Evolutionary conservation across 305 asterid species (phyloP).

Genomic region (Fraxinus ornus): DNA sequence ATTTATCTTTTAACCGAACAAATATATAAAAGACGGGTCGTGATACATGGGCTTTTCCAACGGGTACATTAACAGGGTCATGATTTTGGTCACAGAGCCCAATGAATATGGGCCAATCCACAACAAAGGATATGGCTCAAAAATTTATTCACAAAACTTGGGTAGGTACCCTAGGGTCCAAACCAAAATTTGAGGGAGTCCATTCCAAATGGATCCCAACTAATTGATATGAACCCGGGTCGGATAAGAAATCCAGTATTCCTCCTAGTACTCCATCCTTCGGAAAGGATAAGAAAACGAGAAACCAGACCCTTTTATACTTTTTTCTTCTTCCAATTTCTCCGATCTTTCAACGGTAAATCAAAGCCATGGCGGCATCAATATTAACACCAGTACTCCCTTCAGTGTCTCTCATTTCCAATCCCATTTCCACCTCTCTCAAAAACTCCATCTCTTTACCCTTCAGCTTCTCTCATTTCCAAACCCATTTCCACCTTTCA

Average conservation of each 20-base stretch:
- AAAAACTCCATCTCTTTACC: slow-evolving; percentile 44
- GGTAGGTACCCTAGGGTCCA: no score
- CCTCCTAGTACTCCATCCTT: background rate
- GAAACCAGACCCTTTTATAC: slow-evolving; percentile 1
- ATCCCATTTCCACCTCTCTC: slow-evolving; percentile 33
- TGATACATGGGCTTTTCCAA: background rate
- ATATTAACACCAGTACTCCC: slow-evolving; percentile 68
- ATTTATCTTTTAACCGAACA: background rate
- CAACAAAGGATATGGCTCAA: background rate
- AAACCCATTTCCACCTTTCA: no score
- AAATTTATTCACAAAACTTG: background rate
- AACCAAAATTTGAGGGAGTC: background rate
- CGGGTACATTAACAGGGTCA: background rate
- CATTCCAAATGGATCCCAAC: slow-evolving; percentile 1
- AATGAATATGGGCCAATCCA: background rate
- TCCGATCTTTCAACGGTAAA: background rate
- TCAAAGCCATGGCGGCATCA: slow-evolving; percentile 58
- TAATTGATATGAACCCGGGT: no score
- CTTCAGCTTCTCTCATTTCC: no score
- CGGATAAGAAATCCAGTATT: background rate
- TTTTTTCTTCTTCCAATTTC: background rate
- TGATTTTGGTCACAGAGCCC: background rate
- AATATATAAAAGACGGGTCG: background rate
- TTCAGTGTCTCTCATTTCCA: slow-evolving; percentile 59
- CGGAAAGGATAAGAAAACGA: slow-evolving; percentile 33